phyloP scores from a whole-genome alignment of 139 green algal genomes.

The Chlamydomonas schloesseri region DNA sequence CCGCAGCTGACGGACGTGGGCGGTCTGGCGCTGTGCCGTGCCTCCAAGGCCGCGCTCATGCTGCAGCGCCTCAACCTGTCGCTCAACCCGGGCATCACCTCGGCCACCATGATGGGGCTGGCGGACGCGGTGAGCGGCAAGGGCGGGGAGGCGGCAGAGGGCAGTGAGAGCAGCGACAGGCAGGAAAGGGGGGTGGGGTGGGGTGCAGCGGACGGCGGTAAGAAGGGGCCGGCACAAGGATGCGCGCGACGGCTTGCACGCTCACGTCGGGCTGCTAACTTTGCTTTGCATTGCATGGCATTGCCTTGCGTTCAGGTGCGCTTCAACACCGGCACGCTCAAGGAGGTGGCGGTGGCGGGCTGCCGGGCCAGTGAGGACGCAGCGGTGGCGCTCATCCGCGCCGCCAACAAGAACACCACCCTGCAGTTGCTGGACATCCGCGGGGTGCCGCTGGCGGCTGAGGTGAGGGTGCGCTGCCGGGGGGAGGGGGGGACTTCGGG shows the following conservation, averaged over 20 bases:
- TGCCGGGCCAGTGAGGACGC: conserved; percentile 47
- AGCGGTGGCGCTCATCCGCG: conserved; percentile 49
- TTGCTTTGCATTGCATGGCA: no score
- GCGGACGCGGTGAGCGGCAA: conserved; percentile 43
- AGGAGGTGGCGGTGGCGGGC: conserved; percentile 61
- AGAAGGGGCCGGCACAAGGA: no score
- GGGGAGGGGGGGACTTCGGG: no score
- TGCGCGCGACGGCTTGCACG: no score
- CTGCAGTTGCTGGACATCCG: conserved; percentile 70
- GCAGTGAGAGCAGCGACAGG: no score
- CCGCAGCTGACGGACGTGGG: conserved; percentile 64
- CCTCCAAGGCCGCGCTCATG: conserved; percentile 56
- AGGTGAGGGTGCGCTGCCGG: conserved; percentile 30
- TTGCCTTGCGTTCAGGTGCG: conserved; percentile 36
- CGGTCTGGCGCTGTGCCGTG: conserved; percentile 49
- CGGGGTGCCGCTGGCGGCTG: conserved; percentile 42
- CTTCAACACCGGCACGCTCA: conserved; percentile 60
- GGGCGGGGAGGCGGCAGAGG: no score
- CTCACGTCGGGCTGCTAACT: no score
- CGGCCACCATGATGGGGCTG: conserved; percentile 46
- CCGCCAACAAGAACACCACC: conserved; percentile 54
- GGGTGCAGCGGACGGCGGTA: no score
- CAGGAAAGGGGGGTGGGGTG: no score
- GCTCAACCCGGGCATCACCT: conserved; percentile 51
- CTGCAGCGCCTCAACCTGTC: conserved; percentile 68